Percentiles rank a stretch among this genome's conserved stretches.
Conservation (phyloP, 306 rosid species). For the Lablab purpureus region DNA sequence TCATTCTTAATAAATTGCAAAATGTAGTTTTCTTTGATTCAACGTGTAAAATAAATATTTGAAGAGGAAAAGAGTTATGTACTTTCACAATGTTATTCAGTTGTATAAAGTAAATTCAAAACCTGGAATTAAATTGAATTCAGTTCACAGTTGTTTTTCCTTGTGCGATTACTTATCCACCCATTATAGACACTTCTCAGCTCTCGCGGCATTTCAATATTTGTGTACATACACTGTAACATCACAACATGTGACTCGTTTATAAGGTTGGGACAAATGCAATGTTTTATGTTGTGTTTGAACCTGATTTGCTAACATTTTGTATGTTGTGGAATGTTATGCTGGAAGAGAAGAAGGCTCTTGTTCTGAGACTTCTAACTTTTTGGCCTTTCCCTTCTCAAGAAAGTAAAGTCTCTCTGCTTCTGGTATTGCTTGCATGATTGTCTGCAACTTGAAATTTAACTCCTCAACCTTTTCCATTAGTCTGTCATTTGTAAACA, state of each 20-base stretch:
- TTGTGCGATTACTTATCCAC: background rate
- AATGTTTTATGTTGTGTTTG: background rate
- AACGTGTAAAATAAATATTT: too few relatives aligned
- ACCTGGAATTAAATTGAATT: background rate
- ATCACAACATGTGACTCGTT: background rate
- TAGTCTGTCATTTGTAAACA: conserved; percentile 85
- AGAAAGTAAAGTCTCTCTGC: conserved; percentile 75
- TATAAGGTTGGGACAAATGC: conserved; percentile 14
- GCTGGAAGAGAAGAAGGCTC: conserved; percentile 45
- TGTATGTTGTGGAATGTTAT: conserved; percentile 4
- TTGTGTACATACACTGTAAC: background rate
- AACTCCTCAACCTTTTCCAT: conserved; percentile 78
- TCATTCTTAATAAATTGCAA: too few relatives aligned
- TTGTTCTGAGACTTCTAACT: conserved; percentile 45
- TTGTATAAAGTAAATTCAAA: too few relatives aligned
- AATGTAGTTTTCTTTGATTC: too few relatives aligned
- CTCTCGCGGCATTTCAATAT: background rate
- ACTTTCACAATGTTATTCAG: too few relatives aligned
- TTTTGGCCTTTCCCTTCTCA: conserved; percentile 75
- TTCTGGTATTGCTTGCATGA: conserved; percentile 76
- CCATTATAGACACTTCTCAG: conserved; percentile 11
- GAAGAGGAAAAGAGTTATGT: too few relatives aligned
- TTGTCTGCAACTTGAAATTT: conserved; percentile 67
- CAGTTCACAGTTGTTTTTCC: background rate
- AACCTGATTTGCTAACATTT: background rate